Evolutionary conservation across 179 eudicot species (phyloP).

Genomic region (Pouteria campechiana): DNA sequence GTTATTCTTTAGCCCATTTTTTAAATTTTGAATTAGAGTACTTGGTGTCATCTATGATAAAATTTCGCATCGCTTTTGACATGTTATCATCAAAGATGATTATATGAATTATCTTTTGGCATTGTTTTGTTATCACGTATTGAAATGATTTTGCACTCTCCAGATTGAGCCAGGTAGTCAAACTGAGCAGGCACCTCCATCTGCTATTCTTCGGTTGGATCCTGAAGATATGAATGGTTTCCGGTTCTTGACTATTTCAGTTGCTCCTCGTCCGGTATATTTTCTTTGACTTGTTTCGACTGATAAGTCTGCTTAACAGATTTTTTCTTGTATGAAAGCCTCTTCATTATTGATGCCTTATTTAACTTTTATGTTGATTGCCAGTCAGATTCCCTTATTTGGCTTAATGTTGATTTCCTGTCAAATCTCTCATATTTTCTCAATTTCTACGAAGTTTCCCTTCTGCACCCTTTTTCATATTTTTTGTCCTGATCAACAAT

Average conservation of each 20-base stretch:
- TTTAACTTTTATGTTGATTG: not conserved
- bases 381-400: not conserved
- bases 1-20: not conserved
- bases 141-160: too few species aligned
- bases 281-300: slow-evolving; percentile 1
- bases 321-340: too few species aligned
- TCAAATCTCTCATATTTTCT: too few species aligned
- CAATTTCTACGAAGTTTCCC: too few species aligned
- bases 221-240: slow-evolving; percentile 71
- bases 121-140: too few species aligned
- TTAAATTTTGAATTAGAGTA: too few species aligned
- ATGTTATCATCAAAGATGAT: too few species aligned
- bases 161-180: slow-evolving; percentile 99
- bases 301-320: not conserved
- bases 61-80: too few species aligned
- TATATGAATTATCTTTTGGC: too few species aligned
- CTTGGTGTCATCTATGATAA: too few species aligned
- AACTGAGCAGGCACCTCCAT: slow-evolving; percentile 98
- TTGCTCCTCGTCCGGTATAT: slow-evolving; percentile 95
- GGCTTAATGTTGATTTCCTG: not conserved
- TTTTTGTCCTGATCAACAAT: too few species aligned
- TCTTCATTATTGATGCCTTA: not conserved
- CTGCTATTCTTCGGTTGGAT: slow-evolving; percentile 75
- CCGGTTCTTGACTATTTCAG: slow-evolving; percentile 84
- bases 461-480: too few species aligned